Evolutionary conservation across 805 yeast genomes (phyloP), one percentile per base, ranked within the genome.

Genomic region (Barnettozyma californica): DNA sequence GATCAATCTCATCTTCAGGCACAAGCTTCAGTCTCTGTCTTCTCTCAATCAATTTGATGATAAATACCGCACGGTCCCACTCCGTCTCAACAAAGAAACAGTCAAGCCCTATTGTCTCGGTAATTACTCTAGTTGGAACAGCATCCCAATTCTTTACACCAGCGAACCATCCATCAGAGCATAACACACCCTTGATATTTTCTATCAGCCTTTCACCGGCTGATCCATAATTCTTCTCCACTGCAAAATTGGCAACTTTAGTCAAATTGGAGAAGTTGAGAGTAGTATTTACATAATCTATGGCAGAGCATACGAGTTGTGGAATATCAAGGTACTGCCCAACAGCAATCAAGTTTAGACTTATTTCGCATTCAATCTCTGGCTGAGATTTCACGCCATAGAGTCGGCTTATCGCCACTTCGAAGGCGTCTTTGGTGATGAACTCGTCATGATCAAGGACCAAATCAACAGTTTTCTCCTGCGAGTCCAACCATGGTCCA

Each of bases 11-110:
- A 21, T 37, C 42, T 0, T 37, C 40, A n/a, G 35, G 1, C 13
- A n/a, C 19, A 29, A 13, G 27, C 8, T 14, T 19, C 16, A 26
- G 20, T n/a, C 34, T 45, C 37, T 53, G 49, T 29, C 74, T 53
- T 57, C 74, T 59, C 50, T 71, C 74, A 37, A 74, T 64, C 41
- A 76, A 54, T 40, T 64, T 68, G 34, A 75, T 69, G 3, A 73
- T 65, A 51, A 78, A 77, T 26, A 73, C 51, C 39, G 78, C 75
- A 45, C 84, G 64, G 39, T 77, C 81, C 80, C 80, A 77, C 57
- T 78, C 84, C 2, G 70, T 68, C 2, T 78, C 77, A 5, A 76
- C 76, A 57, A 74, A 78, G 53, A 78, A 78, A 19, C 72, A 74
- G 53, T 79, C 80, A 16, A 71, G 66, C 0, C 76, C 71, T 13